A percentile compares a stretch with the other conserved stretches of the same genome.
Evolutionary conservation across 768 basidiomycete genomes (phyloP).

Genomic region (Mycena epipterygia): DNA sequence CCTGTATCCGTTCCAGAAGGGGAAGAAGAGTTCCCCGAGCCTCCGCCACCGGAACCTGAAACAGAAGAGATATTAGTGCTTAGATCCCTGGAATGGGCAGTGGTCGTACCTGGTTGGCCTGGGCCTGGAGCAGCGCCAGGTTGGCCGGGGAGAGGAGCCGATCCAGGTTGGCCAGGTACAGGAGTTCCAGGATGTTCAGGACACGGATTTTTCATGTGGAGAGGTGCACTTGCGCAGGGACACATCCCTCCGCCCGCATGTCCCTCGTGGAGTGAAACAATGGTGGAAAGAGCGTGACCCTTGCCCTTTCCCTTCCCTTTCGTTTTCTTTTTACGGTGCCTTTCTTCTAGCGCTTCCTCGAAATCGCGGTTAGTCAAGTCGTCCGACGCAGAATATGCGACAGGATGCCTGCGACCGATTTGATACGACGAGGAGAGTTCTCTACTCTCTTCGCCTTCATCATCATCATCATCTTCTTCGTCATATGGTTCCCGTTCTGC

Average conservation of each 20-base stretch:
- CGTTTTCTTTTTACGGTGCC: not conserved
- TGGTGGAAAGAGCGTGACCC: not conserved
- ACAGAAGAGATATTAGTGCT: not conserved
- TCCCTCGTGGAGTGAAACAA: not conserved
- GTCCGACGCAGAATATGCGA: conserved; percentile 1
- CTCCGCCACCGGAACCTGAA: not conserved
- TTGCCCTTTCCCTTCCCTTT: conserved; percentile 1
- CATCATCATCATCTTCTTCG: not conserved
- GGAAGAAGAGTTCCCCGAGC: not conserved
- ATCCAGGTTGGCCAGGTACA: not conserved
- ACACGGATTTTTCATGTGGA: not conserved
- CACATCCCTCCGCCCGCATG: not conserved
- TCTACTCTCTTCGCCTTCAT: not conserved
- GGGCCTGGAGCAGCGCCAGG: conserved; percentile 8
- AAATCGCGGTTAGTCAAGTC: not conserved
- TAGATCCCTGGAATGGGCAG: not conserved
- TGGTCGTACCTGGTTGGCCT: conserved; percentile 19
- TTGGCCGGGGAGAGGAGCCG: not conserved
- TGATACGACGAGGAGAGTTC: not conserved
- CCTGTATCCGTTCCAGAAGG: not conserved
- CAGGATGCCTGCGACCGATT: not conserved
- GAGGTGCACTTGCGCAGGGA: not conserved
- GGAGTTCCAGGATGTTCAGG: not conserved
- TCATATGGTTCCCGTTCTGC: too few relatives aligned
- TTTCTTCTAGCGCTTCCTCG: not conserved